Evolutionary conservation across 2,329 filamentous ascomycete species (phyloP).

Genomic region (Neoscytalidium dimidiatum): DNA sequence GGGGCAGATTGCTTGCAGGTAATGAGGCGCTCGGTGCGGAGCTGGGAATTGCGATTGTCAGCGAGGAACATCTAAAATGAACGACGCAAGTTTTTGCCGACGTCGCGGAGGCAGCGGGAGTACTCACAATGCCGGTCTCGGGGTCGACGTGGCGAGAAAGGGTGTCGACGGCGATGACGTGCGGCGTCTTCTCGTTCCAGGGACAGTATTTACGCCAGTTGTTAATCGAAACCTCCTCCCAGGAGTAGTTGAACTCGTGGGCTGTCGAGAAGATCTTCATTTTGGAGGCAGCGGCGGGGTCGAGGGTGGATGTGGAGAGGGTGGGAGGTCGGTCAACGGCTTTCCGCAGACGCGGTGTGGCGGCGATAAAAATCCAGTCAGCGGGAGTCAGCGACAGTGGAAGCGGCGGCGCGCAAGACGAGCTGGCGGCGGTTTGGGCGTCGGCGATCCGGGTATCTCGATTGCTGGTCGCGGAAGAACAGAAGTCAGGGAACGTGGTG

Average conservation of each 20-base stretch:
- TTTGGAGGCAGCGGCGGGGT: neutral
- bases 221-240: constrained; percentile 94
- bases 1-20: constrained; percentile 68
- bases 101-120: neutral
- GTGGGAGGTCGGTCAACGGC: neutral
- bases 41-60: constrained; percentile 40
- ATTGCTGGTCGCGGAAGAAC: neutral
- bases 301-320: constrained; percentile 28
- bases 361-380: constrained; percentile 2
- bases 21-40: constrained; percentile 71
- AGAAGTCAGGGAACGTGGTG: constrained; percentile 2
- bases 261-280: constrained; percentile 97
- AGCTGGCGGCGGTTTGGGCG: neutral
- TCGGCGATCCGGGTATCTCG: neutral
- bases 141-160: constrained; percentile 70
- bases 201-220: constrained; percentile 99
- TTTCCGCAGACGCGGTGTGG: neutral
- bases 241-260: constrained; percentile 94
- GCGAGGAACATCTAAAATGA: neutral
- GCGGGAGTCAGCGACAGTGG: constrained; percentile 12
- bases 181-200: constrained; percentile 98
- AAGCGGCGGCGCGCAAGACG: neutral
- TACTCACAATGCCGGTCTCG: constrained; percentile 65
- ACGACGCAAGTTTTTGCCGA: neutral
- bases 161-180: constrained; percentile 95